A percentile compares a stretch with the other conserved stretches of the same genome.
These are phyloP conservation scores for Ustilago hordei DNA, from an alignment of 1,284 basidiomycete genomes.

Conservation along the genomic window DNA sequence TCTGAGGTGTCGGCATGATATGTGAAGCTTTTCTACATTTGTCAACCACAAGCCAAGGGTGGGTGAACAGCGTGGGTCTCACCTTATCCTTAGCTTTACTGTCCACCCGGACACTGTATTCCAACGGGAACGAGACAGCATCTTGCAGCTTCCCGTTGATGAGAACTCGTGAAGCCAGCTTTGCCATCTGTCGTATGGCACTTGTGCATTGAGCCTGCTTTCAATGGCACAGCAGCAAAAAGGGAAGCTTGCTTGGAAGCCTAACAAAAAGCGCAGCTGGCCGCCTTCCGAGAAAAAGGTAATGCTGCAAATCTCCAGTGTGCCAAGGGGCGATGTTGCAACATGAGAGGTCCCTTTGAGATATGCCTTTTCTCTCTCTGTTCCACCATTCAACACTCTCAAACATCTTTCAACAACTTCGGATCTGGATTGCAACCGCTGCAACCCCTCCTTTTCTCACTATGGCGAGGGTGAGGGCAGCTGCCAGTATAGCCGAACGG, in stretches of 20 bases:
- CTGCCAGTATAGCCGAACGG: slow-evolving; percentile 9
- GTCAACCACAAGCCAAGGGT: too few species aligned
- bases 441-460: not conserved
- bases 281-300: slow-evolving; percentile 15
- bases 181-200: too few species aligned
- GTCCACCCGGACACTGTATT: too few species aligned
- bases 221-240: too few species aligned
- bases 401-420: not conserved
- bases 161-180: too few species aligned
- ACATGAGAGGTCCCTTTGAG: not conserved
- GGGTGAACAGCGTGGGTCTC: too few species aligned
- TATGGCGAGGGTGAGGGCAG: slow-evolving; percentile 21
- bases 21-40: too few species aligned
- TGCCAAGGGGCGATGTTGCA: slow-evolving; percentile 1
- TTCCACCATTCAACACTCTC: not conserved
- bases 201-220: too few species aligned
- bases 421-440: not conserved
- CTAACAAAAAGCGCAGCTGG: not conserved
- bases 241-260: too few species aligned
- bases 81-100: too few species aligned
- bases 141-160: too few species aligned
- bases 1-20: not conserved
- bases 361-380: not conserved
- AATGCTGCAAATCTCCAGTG: slow-evolving; percentile 27
- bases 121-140: too few species aligned